Conservation (phyloP, 768 basidiomycete species). For the Hypholoma fasciculare region DNA sequence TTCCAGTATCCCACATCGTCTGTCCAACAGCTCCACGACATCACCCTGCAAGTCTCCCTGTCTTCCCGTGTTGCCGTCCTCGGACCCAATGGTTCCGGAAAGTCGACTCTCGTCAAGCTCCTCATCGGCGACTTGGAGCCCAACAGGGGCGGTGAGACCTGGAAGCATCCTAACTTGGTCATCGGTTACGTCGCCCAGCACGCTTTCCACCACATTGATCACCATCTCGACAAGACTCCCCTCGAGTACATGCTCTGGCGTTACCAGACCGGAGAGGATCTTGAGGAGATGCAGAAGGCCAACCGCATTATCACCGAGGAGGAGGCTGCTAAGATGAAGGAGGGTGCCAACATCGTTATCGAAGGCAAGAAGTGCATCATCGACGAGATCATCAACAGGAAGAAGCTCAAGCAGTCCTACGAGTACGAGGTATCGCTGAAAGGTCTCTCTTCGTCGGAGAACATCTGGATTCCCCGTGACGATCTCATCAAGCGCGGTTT, state of each 20-base stretch:
- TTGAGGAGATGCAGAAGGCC: slow-evolving; percentile 96
- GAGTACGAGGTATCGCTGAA: slow-evolving; percentile 99
- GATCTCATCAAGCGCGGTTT: slow-evolving; percentile 98
- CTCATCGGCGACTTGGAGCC: slow-evolving; percentile 96
- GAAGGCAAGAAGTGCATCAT: slow-evolving; percentile 96
- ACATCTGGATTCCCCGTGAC: slow-evolving; percentile 96
- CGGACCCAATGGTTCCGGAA: slow-evolving; percentile 98
- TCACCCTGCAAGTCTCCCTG: slow-evolving; percentile 94
- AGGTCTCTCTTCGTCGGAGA: slow-evolving; percentile 92
- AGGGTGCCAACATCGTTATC: slow-evolving; percentile 79
- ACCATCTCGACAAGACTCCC: slow-evolving; percentile 98
- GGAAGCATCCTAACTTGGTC: slow-evolving; percentile 99
- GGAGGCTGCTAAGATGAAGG: slow-evolving; percentile 95
- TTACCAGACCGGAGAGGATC: slow-evolving; percentile 99
- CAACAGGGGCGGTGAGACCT: slow-evolving; percentile 95
- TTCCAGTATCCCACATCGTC: slow-evolving; percentile 92
- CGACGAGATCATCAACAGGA: slow-evolving; percentile 87
- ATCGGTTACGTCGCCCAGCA: slow-evolving; percentile 99
- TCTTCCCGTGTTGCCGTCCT: slow-evolving; percentile 98
- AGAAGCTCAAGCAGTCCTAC: slow-evolving; percentile 99
- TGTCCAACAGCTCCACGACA: slow-evolving; percentile 91
- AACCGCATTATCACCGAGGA: slow-evolving; percentile 84
- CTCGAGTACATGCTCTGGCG: slow-evolving; percentile 99
- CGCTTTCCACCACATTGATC: slow-evolving; percentile 99
- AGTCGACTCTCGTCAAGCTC: slow-evolving; percentile 95